Evolutionary conservation across 495 filamentous ascomycete species (phyloP).

Genomic region (Rusavskia elegans): DNA sequence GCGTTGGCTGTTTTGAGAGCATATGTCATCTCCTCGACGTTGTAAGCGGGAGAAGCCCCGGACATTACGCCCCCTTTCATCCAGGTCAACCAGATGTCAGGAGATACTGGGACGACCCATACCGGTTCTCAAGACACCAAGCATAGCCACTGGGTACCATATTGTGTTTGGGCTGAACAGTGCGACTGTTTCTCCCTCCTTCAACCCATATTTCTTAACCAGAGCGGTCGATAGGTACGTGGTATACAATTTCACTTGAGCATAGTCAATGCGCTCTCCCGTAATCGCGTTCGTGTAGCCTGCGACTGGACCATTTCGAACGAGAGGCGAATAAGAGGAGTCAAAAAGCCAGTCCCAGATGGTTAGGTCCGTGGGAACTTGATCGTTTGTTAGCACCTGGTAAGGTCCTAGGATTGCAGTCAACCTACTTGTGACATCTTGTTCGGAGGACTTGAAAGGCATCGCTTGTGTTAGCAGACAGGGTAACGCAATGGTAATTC

Average conservation of each 20-base stretch:
- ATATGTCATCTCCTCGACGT: slow-evolving; percentile 46
- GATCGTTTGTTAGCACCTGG: slow-evolving; percentile 2
- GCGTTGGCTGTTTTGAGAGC: slow-evolving; percentile 36
- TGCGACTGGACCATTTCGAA: slow-evolving; percentile 15
- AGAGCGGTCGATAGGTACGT: slow-evolving; percentile 41
- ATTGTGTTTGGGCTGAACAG: slow-evolving; percentile 43
- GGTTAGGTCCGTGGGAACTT: slow-evolving; percentile 35
- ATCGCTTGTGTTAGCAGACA: neutral
- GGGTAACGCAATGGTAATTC: too few relatives aligned
- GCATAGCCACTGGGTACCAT: slow-evolving; percentile 45
- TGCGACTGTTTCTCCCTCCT: slow-evolving; percentile 31
- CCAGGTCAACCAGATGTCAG: neutral
- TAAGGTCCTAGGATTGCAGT: neutral
- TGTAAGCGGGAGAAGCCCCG: slow-evolving; percentile 42
- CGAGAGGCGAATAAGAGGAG: slow-evolving; percentile 29
- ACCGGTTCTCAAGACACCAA: slow-evolving; percentile 30
- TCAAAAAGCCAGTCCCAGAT: slow-evolving; percentile 48
- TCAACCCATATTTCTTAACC: slow-evolving; percentile 31
- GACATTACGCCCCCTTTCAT: slow-evolving; percentile 31
- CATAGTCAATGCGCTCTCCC: slow-evolving; percentile 36
- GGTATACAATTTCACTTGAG: slow-evolving; percentile 31
- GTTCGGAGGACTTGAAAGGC: slow-evolving; percentile 24
- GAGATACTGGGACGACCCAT: neutral
- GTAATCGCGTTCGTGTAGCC: slow-evolving; percentile 41
- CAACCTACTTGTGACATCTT: slow-evolving; percentile 20